Evolutionary conservation across 805 yeast genomes (phyloP).

Genomic region (Candida broadrunensis): DNA sequence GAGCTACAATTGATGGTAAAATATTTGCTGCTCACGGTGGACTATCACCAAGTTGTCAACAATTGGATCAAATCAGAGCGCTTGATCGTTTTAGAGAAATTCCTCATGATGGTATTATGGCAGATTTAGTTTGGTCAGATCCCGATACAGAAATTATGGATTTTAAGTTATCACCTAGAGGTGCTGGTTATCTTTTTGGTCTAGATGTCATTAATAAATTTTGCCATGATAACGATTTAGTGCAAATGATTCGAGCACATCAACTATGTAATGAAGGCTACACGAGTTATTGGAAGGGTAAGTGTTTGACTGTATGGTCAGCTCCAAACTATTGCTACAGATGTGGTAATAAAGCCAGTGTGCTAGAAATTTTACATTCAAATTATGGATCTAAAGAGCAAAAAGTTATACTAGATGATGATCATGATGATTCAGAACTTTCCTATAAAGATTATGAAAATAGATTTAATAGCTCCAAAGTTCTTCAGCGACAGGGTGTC

Average conservation of each 20-base stretch:
- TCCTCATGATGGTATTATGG: constrained; percentile 99
- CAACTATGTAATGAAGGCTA: constrained; percentile 96
- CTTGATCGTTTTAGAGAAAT: constrained; percentile 91
- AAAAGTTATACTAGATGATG: not conserved
- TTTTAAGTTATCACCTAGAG: constrained; percentile 88
- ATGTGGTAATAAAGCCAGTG: constrained; percentile 97
- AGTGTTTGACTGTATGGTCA: constrained; percentile 95
- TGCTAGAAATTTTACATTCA: constrained; percentile 69
- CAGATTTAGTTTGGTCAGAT: constrained; percentile 97
- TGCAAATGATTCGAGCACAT: constrained; percentile 87
- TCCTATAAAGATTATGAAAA: constrained; percentile 2
- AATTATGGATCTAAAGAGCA: constrained; percentile 34
- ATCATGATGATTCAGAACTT: not conserved
- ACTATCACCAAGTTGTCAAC: constrained; percentile 89
- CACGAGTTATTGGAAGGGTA: constrained; percentile 85
- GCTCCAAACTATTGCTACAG: constrained; percentile 98
- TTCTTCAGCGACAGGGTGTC: constrained; percentile 18
- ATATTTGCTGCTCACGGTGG: constrained; percentile 98
- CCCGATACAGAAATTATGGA: constrained; percentile 83
- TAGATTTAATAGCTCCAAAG: constrained; percentile 4
- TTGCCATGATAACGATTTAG: constrained; percentile 70
- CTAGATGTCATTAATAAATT: constrained; percentile 86
- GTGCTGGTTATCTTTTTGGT: constrained; percentile 98
- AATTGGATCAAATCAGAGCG: constrained; percentile 85
- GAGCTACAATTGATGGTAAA: constrained; percentile 86